Evolutionary conservation across 2,329 filamentous ascomycete genomes (phyloP), one percentile per base, ranked within the genome.

Genomic region (Nannizziopsis barbatae): DNA sequence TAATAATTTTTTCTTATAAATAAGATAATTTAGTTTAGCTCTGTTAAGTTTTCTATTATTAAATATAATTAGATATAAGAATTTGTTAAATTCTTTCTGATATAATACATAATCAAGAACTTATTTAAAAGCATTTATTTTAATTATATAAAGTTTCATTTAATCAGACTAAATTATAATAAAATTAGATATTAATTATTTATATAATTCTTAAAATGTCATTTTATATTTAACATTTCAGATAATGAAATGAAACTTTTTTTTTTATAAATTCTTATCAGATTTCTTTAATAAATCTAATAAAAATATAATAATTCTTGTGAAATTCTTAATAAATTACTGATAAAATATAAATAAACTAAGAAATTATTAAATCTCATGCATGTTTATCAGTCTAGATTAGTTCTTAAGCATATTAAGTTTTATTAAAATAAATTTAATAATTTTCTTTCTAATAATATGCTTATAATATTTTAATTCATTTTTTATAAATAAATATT

Each of bases 1-100:
- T 9, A 39, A 22, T 17, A 49, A 48, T 15, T 48, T 30, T 42
- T 49, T 48, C 27, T 50, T 42, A 27, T 50, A 14, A n/a, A 48
- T 27, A 10, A 33, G 17, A 30, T 50, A 50, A 31, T 50, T 50
- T 14, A 50, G 43, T 36, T 50, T 7, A 47, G 43, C 32, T 7
- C 31, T 17, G 2, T 9, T n/a, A 9, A 50, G 42, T 20, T 50
- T 50, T 10, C 27, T 32, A n/a, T 30, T 18, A 11, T 50, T 4
- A 27, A 20, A 47, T 18, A 42, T 31, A 4, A 49, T 31, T 10
- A 30, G 22, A 40, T 44, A 39, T 15, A 43, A 15, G n/a, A 37
- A 14, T 10, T 37, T 37, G n/a, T 37, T 15, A 10, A 17, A 12
- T 45, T 17, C 22, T 4, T 10, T 46, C 31, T 36, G 20, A 32